Percentiles rank a stretch among this genome's conserved stretches.
Evolutionary conservation across 2,329 filamentous ascomycete genomes (phyloP).

Genomic region (Monilinia aucupariae): DNA sequence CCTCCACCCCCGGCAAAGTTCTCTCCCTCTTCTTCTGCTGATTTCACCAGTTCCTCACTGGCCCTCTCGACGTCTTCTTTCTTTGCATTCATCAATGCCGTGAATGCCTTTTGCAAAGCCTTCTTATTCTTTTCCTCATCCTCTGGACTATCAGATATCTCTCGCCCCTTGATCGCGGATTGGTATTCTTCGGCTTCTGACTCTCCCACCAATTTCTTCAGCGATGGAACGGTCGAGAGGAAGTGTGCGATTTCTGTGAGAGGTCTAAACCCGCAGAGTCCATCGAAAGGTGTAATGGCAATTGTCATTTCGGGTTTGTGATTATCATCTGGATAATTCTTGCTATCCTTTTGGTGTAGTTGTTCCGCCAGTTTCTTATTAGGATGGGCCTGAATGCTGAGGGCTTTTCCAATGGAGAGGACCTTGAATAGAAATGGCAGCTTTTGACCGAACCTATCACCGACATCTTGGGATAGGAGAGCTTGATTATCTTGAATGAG

Average conservation of each 20-base stretch:
- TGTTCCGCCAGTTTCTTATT: slow-evolving; percentile 92
- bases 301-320: slow-evolving; percentile 99
- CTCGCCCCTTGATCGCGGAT: slow-evolving; percentile 48
- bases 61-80: slow-evolving; percentile 59
- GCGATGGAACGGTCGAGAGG: slow-evolving; percentile 51
- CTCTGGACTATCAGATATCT: slow-evolving; percentile 37
- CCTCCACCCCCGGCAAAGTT: slow-evolving; percentile 72
- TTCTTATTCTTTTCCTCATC: slow-evolving; percentile 64
- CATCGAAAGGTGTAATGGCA: slow-evolving; percentile 92
- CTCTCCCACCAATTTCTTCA: slow-evolving; percentile 63
- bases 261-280: slow-evolving; percentile 90
- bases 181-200: slow-evolving; percentile 54
- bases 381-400: slow-evolving; percentile 95
- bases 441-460: slow-evolving; percentile 70
- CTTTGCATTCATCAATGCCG: slow-evolving; percentile 72
- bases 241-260: slow-evolving; percentile 83
- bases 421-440: slow-evolving; percentile 98
- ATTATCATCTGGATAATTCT: slow-evolving; percentile 98
- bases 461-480: slow-evolving; percentile 69
- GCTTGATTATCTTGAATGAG: slow-evolving; percentile 81
- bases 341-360: slow-evolving; percentile 77
- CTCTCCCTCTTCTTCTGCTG: slow-evolving; percentile 61
- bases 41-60: slow-evolving; percentile 62
- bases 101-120: slow-evolving; percentile 69
- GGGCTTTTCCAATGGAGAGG: slow-evolving; percentile 87